Percentiles rank a stretch among this genome's conserved stretches.
These are phyloP conservation scores for Tetrapisispora namnaoensis DNA, from an alignment of 805 yeast genomes.

Conservation along the genomic window DNA sequence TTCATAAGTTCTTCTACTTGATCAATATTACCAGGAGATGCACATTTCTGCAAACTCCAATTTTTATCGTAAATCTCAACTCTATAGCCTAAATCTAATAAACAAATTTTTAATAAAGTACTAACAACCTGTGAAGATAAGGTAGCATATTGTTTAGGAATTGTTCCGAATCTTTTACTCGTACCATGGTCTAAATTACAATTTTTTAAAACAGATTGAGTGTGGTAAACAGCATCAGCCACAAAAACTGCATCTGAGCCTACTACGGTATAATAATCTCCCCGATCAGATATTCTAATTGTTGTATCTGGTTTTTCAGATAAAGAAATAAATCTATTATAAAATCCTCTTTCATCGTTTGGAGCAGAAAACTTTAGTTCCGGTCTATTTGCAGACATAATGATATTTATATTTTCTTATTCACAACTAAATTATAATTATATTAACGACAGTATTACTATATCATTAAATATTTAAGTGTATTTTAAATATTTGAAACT, in stretches of 20 bases:
- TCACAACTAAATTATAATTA: background rate
- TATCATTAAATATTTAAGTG: too few relatives aligned
- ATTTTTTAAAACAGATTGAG: slow-evolving; percentile 69
- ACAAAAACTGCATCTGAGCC: slow-evolving; percentile 70
- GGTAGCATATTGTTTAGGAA: slow-evolving; percentile 46
- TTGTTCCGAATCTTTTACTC: slow-evolving; percentile 31
- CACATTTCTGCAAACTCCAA: slow-evolving; percentile 50
- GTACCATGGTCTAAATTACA: slow-evolving; percentile 23
- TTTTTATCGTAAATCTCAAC: slow-evolving; percentile 67
- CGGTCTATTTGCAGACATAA: slow-evolving; percentile 36
- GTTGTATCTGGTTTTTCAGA: slow-evolving; percentile 42
- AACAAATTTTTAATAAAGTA: slow-evolving; percentile 51
- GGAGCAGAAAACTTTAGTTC: slow-evolving; percentile 49
- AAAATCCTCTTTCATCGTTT: slow-evolving; percentile 40
- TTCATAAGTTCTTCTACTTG: slow-evolving; percentile 62
- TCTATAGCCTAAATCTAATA: slow-evolving; percentile 63
- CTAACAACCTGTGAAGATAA: slow-evolving; percentile 66
- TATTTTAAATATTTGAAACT: too few relatives aligned
- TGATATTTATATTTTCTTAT: background rate
- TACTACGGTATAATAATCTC: slow-evolving; percentile 70
- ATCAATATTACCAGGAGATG: slow-evolving; percentile 87
- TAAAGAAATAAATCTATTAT: slow-evolving; percentile 38
- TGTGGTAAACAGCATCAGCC: slow-evolving; percentile 77
- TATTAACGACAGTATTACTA: background rate
- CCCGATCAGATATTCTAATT: slow-evolving; percentile 68